Conservation (phyloP, 73 alveolate genomes). For the Paramecium sonneborni region DNA sequence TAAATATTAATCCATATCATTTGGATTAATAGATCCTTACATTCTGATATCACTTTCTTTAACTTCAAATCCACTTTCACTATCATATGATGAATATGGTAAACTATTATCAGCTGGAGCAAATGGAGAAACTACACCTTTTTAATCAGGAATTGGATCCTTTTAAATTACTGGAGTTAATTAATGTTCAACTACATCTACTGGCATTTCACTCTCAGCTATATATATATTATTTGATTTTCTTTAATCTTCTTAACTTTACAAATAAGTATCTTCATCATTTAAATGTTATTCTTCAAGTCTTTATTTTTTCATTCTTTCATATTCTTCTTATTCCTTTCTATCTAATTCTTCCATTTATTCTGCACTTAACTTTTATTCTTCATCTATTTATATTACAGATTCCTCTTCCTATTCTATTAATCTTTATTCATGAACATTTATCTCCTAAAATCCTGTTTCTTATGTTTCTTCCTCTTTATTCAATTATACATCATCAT, state of each 20-base stretch:
- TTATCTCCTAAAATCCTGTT: background rate
- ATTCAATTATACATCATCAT: slow-evolving; percentile 23
- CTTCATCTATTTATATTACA: background rate
- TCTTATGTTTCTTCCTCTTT: background rate
- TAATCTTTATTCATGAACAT: background rate
- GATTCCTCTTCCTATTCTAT: background rate
- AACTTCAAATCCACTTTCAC: slow-evolving; percentile 51
- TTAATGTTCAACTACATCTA: slow-evolving; percentile 48
- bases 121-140: slow-evolving; percentile 36
- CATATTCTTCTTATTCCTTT: slow-evolving; percentile 31
- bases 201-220: background rate
- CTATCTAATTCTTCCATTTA: slow-evolving; percentile 28
- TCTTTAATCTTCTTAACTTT: background rate
- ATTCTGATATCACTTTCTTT: background rate
- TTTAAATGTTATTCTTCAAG: background rate
- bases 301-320: background rate
- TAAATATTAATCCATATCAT: background rate
- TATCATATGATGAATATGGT: slow-evolving; percentile 27
- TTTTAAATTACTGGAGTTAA: background rate
- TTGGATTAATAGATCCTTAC: background rate
- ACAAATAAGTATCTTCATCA: background rate
- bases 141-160: slow-evolving; percentile 20
- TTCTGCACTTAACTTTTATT: background rate
- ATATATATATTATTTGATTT: background rate
- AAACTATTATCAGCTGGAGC: slow-evolving; percentile 35